Base-by-base conservation (phyloP, 1,139 yeast genomes). In the Hanseniaspora sp. region DNA sequence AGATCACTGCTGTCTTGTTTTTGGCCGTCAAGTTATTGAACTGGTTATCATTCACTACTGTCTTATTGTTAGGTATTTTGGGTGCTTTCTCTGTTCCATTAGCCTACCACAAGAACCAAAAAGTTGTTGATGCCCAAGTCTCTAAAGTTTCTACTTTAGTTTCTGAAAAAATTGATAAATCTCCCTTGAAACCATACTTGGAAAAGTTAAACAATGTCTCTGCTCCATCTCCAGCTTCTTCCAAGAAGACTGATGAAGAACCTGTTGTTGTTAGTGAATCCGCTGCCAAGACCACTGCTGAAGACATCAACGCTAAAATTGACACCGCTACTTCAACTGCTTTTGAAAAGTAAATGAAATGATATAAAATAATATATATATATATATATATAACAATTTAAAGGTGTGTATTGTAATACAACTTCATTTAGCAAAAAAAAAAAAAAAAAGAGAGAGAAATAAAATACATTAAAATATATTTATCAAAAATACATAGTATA, bases 51-150 rank as follows among this genome's bases (percentile, higher is more conserved):
- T 69, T 90, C 58, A 85, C 83, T 77, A 74, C 83, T 41, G 71
- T 90, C 63, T 64, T 80, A 44, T 71, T 84, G 60, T 64, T 77
- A 52, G 69, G 78, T 46, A 79, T 84, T 55, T 69, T 86, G 54
- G 68, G 75, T 38, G 76, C 85, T 23, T 92, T 92, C 76, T 72
- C 94, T 48, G 71, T 79, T 52, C 97, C 98, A 58, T 79, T 78
- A 37, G 64, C 85, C 60, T 92, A 90, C 74, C 71, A 77, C 61
- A 76, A 75, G 61, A 82, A 86, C 77, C 82, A 87, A 75, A 75
- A 75, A 64, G 84, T 85, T 72, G 84, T 92, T 67, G 95, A 90
- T 70, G 81, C 82, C 54, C 78, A 80, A 55, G 76, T 84, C 56
- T 77, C 77, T 58, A 74, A 80, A 61, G 76, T 74, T 67, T 71